These are phyloP conservation scores for Neurospora sp. DNA, from an alignment of 2,329 filamentous ascomycete genomes.

Conservation along the genomic window DNA sequence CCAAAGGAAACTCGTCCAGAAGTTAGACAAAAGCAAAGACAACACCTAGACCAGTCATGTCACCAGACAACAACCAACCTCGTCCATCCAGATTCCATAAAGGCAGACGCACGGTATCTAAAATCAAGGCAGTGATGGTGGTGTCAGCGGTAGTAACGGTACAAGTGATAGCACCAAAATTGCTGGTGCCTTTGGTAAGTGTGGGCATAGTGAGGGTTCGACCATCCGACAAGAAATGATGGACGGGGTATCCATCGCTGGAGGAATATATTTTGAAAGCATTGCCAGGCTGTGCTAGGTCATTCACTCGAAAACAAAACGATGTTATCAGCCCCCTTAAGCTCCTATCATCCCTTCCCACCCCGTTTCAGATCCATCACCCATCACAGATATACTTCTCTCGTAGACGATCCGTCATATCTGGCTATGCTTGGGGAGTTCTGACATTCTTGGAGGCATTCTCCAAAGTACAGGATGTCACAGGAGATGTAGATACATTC, in stretches of 20 bases:
- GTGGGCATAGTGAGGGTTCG: not conserved
- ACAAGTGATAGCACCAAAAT: not conserved
- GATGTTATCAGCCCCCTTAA: not conserved
- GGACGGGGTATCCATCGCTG: not conserved
- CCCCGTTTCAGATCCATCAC: not conserved
- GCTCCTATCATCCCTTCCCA: not conserved
- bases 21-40: not conserved
- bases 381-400: not conserved
- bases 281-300: not conserved
- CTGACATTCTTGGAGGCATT: not conserved
- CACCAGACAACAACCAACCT: not conserved
- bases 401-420: not conserved
- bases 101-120: not conserved
- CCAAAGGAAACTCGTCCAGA: not conserved
- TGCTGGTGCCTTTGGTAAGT: not conserved
- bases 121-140: not conserved
- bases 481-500: too few relatives aligned
- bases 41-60: not conserved
- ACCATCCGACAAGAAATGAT: not conserved
- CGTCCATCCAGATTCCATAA: not conserved
- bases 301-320: not conserved
- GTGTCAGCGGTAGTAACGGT: not conserved
- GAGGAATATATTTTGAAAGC: not conserved
- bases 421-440: not conserved
- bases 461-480: too few relatives aligned